Percentiles rank a stretch among this genome's conserved stretches.
phyloP scores from a whole-genome alignment of 1,284 basidiomycete species.

The Omphalotus olearius region DNA sequence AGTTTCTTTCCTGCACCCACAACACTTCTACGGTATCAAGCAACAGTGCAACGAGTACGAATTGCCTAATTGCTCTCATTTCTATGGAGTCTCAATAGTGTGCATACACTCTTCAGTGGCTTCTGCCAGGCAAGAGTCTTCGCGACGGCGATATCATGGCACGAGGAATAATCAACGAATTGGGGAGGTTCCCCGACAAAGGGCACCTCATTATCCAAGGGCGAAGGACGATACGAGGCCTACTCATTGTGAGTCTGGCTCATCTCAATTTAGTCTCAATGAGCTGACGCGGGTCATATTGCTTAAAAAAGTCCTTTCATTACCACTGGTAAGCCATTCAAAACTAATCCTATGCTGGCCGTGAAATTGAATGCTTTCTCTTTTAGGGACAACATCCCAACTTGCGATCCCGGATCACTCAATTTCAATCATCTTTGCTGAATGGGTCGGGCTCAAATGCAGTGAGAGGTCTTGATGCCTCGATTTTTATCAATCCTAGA shows the following conservation, averaged over 20 bases:
- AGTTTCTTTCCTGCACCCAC: no score
- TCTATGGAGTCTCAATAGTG: no score
- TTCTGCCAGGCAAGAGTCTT: no score
- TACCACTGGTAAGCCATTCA: constrained; percentile 35
- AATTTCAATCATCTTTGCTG: constrained; percentile 44
- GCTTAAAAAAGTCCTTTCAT: constrained; percentile 33
- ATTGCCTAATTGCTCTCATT: no score
- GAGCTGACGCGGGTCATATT: neutral
- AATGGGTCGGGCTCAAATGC: constrained; percentile 23
- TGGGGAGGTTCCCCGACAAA: no score
- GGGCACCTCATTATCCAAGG: no score
- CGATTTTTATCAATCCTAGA: constrained; percentile 56
- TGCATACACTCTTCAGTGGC: no score
- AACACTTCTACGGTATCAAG: no score
- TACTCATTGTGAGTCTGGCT: constrained; percentile 24
- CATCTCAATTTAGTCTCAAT: neutral
- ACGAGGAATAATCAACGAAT: no score
- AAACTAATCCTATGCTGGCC: neutral
- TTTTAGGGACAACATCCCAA: constrained; percentile 46
- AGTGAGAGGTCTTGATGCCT: constrained; percentile 53
- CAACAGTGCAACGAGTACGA: no score
- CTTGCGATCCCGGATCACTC: constrained; percentile 35
- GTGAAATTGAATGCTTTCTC: neutral
- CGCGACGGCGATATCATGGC: no score
- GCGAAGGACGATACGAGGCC: constrained; percentile 15